Percentiles rank a stretch among this genome's conserved stretches.
Conservation (phyloP, 1,284 basidiomycete genomes). For the Austroboletus niveus region DNA sequence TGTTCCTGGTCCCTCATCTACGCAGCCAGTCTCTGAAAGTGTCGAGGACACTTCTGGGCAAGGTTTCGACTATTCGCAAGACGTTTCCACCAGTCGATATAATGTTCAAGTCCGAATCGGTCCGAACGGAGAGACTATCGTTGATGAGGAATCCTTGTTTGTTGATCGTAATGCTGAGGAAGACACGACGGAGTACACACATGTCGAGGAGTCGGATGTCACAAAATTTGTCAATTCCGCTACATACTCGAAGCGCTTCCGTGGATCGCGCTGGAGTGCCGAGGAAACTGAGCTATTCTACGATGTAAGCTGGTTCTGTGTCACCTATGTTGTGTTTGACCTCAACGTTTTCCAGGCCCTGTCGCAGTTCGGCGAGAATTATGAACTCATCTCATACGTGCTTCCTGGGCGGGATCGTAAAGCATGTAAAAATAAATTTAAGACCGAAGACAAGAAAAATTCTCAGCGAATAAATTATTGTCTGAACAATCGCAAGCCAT, state of each 20-base stretch:
- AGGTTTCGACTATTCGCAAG: slow-evolving; percentile 67
- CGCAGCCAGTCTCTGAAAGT: slow-evolving; percentile 9
- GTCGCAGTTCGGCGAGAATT: slow-evolving; percentile 87
- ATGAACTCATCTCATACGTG: slow-evolving; percentile 85
- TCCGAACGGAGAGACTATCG: slow-evolving; percentile 76
- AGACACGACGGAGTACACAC: slow-evolving; percentile 68
- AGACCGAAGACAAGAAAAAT: slow-evolving; percentile 81
- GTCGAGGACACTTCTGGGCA: slow-evolving; percentile 43
- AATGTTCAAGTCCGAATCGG: slow-evolving; percentile 81
- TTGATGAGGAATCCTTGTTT: slow-evolving; percentile 77
- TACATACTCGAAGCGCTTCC: slow-evolving; percentile 73
- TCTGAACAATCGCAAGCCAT: slow-evolving; percentile 64
- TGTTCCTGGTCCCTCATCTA: slow-evolving; percentile 4
- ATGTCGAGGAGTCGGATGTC: slow-evolving; percentile 80
- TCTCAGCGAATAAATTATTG: slow-evolving; percentile 64
- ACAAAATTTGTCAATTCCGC: slow-evolving; percentile 85
- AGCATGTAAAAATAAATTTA: slow-evolving; percentile 90
- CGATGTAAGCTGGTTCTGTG: slow-evolving; percentile 49
- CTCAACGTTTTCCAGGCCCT: slow-evolving; percentile 54
- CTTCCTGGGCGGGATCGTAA: slow-evolving; percentile 84
- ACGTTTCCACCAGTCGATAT: slow-evolving; percentile 63
- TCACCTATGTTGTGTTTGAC: slow-evolving; percentile 4
- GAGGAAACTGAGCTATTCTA: slow-evolving; percentile 88
- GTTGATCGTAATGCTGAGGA: slow-evolving; percentile 67
- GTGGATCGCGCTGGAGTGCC: slow-evolving; percentile 78